Evolutionary conservation across 441 rosid species (phyloP).

Genomic region (Erodium texanum): DNA sequence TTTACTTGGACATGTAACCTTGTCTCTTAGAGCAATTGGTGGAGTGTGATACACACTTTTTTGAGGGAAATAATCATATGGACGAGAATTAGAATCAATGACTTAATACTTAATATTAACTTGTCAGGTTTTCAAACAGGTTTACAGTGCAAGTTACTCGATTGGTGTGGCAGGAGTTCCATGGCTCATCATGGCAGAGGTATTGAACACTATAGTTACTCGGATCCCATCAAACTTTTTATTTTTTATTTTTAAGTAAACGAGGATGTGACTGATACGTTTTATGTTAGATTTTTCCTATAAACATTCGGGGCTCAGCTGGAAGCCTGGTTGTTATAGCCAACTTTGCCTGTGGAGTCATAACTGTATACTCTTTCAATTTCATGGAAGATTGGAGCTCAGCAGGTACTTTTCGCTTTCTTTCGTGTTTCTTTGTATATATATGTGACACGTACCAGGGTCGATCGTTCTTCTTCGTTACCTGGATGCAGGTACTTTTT

Average conservation of each 20-base stretch:
- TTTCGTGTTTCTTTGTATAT: not conserved
- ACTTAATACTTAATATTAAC: too few species aligned
- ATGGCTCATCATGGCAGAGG: conserved; percentile 67
- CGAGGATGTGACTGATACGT: not conserved
- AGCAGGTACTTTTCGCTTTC: conserved; percentile 27
- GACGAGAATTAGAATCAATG: too few species aligned
- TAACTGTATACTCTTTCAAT: conserved; percentile 36
- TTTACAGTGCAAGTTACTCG: conserved; percentile 21
- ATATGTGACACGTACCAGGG: not conserved
- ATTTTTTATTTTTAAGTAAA: too few species aligned
- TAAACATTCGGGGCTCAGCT: conserved; percentile 42
- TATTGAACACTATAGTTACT: conserved; percentile 13
- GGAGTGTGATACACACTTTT: too few species aligned
- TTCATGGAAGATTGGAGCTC: conserved; percentile 57
- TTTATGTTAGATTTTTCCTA: conserved; percentile 44
- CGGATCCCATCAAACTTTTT: too few species aligned
- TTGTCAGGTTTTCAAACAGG: conserved; percentile 24
- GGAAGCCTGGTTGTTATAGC: conserved; percentile 45
- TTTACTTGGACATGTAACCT: too few species aligned
- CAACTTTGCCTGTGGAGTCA: conserved; percentile 39
- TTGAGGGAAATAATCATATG: too few species aligned
- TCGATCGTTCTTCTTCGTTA: not conserved
- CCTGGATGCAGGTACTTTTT: conserved; percentile 26
- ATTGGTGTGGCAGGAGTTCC: conserved; percentile 60
- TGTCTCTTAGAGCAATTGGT: too few species aligned